Conservation (phyloP, 2,329 filamentous ascomycete genomes). For the Raffaelea albimanens region DNA sequence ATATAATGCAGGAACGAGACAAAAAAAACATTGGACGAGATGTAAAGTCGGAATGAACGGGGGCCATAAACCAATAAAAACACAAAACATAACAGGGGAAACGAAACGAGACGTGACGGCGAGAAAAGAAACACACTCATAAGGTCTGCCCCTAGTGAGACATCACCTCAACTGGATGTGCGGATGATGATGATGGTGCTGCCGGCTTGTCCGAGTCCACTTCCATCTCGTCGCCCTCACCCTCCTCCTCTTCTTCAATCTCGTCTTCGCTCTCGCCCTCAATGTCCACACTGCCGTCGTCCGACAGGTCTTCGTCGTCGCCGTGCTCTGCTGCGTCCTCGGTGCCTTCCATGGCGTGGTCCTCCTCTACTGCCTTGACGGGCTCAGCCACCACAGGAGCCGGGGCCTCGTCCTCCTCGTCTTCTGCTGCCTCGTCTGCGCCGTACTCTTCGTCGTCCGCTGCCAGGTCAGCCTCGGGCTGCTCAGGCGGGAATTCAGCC, state of each 20-base stretch:
- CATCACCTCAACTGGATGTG: slow-evolving; percentile 18
- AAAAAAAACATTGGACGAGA: too few relatives aligned
- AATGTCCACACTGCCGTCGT: slow-evolving; percentile 29
- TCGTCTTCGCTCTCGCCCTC: slow-evolving; percentile 30
- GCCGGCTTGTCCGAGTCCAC: slow-evolving; percentile 21
- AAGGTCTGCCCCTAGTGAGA: slow-evolving; percentile 13
- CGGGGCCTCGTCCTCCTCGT: slow-evolving; percentile 36
- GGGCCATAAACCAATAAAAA: too few relatives aligned
- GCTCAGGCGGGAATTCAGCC: slow-evolving; percentile 91
- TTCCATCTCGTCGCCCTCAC: slow-evolving; percentile 25
- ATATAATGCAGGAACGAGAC: too few relatives aligned
- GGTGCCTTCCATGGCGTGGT: slow-evolving; percentile 23
- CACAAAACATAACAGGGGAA: too few relatives aligned
- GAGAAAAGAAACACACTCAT: background rate
- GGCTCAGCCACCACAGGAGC: slow-evolving; percentile 5
- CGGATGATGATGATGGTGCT: background rate
- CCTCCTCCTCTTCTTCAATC: slow-evolving; percentile 23
- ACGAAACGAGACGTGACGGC: too few relatives aligned
- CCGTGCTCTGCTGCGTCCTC: slow-evolving; percentile 17
- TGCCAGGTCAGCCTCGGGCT: slow-evolving; percentile 83
- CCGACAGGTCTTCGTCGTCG: slow-evolving; percentile 26
- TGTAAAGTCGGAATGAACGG: too few relatives aligned
- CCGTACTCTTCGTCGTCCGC: slow-evolving; percentile 87
- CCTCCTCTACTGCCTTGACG: slow-evolving; percentile 14
- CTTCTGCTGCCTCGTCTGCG: slow-evolving; percentile 75